Evolutionary conservation across 2,329 filamentous ascomycete genomes (phyloP), one percentile per base, ranked within the genome.

Genomic region (Calonectria honghensis): DNA sequence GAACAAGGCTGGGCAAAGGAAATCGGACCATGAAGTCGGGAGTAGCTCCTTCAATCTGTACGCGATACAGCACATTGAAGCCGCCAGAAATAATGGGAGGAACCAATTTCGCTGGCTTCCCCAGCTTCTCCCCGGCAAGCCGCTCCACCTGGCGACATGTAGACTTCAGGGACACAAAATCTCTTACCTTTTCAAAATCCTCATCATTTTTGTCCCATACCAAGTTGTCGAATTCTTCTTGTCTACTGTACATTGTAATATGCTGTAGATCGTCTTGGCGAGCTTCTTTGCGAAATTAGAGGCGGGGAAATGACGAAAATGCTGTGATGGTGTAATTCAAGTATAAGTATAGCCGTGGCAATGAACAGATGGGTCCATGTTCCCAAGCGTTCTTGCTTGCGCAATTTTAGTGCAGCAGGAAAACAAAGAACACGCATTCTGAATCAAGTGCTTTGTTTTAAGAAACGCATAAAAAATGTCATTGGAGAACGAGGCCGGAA

Each of bases 121-220:
- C 45, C 45, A 48, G 18, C 24, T 48, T 24, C 4, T 48, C 9
- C 14, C 14, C 45, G n/a, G 45, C 45, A 24, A 48, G 45, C 45
- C n/a, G 45, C 45, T 48, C 45, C n/a, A 48, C 45, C n/a, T 48
- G 45, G n/a, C 45, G 45, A 48, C 45, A 48, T 24, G 45, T 48
- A 2, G 45, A 13, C 45, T 48, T 48, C 20, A 48, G 6, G 4
- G n/a, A n/a, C 45, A 48, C 24, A 4, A 48, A 48, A 7, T 48
- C 6, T 5, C 3, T 48, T 24, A 11, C 45, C n/a, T 48, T 13
- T 48, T 48, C 45, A 24, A 48, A n/a, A n/a, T 48, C 45, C 9
- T 48, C n/a, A 6, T 48, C 45, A 48, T 48, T 48, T 24, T 48
- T 24, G 9, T 48, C 45, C 45, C 45, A 48, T 4, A 48, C 45